Evolutionary conservation across 2,329 filamentous ascomycete species (phyloP), one percentile per base, ranked within the genome.

Genomic region (Calonectria hongkongensis): DNA sequence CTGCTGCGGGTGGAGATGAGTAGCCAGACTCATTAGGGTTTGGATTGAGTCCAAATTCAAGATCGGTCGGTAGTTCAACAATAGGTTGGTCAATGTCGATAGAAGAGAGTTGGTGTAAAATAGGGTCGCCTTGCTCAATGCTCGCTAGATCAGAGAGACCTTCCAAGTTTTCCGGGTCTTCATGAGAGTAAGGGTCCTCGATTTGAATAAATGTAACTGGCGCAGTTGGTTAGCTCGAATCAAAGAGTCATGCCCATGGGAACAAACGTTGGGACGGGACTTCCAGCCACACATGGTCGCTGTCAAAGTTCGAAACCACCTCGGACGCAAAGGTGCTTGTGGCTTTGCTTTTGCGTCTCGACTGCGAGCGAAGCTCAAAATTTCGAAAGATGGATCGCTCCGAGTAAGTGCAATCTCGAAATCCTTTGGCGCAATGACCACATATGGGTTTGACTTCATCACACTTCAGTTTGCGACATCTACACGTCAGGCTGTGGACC

Each of bases 381-480:
- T 63, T 73, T 7, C 78, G 75, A 66, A 79, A 79, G 0, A 77
- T 33, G 1, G 73, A 76, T 47, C 75, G 70, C 18, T 71, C 68
- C 8, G 60, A 48, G 10, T 79, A 79, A 30, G 51, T 72, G 16
- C 78, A 79, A 0, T 47, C 18, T 6, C 78, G 67, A 0, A 60
- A 71, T 15, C 75, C 69, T 18, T 76, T 79, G 9, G 36, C 30
- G 21, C 79, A 80, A 2, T 71, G 72, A 12, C 77, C 74, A 25
- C 79, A 81, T 0, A 70, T 18, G 0, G 80, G 80, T 4, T 75
- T 79, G 0, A 18, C 48, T 33, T 81, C 78, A 43, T 81, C 76
- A 6, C 80, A 81, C 43, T 81, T 81, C 3, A 81, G 2, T 18
- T 81, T 81, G 10, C 80, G 73, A 18, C 48, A 70, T 70, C 77